Percentiles rank a stretch among this genome's conserved stretches.
These are phyloP conservation scores for Fusarium sp. DNA, from an alignment of 2,329 filamentous ascomycete genomes.

Conservation along the genomic window DNA sequence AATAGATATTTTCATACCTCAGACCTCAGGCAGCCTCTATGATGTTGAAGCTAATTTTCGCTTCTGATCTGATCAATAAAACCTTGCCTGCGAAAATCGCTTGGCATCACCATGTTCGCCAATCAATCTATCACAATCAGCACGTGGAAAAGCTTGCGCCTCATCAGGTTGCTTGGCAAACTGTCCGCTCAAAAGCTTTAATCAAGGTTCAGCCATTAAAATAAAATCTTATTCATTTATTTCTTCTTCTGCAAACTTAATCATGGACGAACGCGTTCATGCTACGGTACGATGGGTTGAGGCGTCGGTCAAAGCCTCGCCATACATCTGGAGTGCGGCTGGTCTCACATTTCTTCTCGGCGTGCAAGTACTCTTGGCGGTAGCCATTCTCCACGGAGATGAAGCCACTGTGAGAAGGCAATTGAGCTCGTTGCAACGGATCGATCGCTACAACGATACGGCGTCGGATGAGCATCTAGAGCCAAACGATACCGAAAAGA, in stretches of 20 bases:
- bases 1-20: rapidly evolving
- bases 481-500: rapidly evolving
- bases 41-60: rapidly evolving
- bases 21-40: rapidly evolving
- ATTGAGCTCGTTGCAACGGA: background rate
- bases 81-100: rapidly evolving
- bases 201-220: too few relatives aligned
- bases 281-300: background rate
- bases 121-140: background rate
- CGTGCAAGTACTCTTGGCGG: background rate
- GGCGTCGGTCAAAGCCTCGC: background rate
- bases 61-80: background rate
- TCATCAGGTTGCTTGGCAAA: background rate
- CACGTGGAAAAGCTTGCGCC: background rate
- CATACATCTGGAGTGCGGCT: constrained; percentile 4
- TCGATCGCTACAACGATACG: background rate
- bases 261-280: background rate
- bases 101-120: background rate
- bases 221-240: rapidly evolving
- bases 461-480: rapidly evolving
- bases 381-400: background rate
- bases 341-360: constrained; percentile 11
- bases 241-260: too few relatives aligned
- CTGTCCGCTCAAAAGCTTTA: too few relatives aligned
- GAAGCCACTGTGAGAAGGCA: constrained; percentile 6